Evolutionary conservation across 2,329 filamentous ascomycete species (phyloP), one percentile per base, ranked within the genome.

Genomic region (Fusarium bactridioides): DNA sequence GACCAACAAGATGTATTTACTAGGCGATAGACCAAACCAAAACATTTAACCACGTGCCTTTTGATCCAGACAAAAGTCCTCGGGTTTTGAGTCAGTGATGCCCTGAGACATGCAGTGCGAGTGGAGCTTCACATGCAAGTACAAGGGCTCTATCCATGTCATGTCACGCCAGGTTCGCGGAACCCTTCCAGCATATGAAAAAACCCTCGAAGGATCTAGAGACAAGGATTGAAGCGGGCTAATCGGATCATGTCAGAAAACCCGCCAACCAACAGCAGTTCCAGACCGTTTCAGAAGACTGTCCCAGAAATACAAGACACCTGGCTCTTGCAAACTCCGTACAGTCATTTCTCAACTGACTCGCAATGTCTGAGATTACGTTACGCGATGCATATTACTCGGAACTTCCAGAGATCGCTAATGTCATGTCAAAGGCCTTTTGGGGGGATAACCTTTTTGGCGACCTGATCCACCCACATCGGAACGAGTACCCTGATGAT

Each of bases 361-460:
- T 57, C 18, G 27, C 19, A 19, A 75, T 76, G 73, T 50, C 68
- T 47, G 61, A 59, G 1, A 35, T 75, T 5, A n/a, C 43, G 5
- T n/a, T 76, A 9, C 74, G 74, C 8, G 47, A 73, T 55, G 74
- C 64, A 3, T 33, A 35, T 8, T 76, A 72, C 38, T 75, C 69
- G 25, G 79, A 80, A 33, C 74, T 80, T 4, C 72, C 74, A 1
- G 74, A 70, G 40, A 76, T 81, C 51, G 77, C 79, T 15, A 71
- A 76, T 69, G 64, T 79, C 15, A 66, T 78, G 59, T 75, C 81
- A 10, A 67, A 67, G 21, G 80, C 80, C 1, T 83, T 83, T 58
- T 76, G 75, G 71, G 73, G 82, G 11, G 80, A 83, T 33, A 75
- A 76, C 16, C 51, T 83, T 11, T 80, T 80, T 38, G 81, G 80